Conservation (phyloP, 345 rosid species). For the Gossypium rotundifolium region DNA sequence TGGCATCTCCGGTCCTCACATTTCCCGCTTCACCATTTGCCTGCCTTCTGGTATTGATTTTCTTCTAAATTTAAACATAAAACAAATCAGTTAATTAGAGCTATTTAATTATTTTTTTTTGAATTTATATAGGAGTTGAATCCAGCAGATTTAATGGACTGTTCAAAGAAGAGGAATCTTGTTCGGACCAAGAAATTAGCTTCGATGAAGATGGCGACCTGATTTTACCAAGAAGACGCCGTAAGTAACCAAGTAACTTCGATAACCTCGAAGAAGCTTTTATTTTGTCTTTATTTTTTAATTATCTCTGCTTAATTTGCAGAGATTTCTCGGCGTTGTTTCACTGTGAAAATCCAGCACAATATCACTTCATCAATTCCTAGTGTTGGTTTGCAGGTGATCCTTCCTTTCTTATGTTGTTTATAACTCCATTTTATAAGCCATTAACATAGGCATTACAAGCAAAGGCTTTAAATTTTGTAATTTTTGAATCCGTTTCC, state of each 20-base stretch:
- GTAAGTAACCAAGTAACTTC: neutral
- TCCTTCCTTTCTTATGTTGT: neutral
- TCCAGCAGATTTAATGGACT: conserved; percentile 26
- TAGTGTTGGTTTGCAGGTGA: conserved; percentile 78
- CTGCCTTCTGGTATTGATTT: conserved; percentile 39
- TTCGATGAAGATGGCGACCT: conserved; percentile 85
- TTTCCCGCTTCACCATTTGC: conserved; percentile 58
- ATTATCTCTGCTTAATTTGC: conserved; percentile 6
- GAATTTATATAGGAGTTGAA: conserved; percentile 23
- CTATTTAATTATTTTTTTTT: neutral
- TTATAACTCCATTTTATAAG: conserved; percentile 1
- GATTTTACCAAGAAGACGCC: conserved; percentile 2
- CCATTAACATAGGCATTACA: neutral
- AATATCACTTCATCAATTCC: conserved; percentile 70
- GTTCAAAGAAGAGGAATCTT: conserved; percentile 22
- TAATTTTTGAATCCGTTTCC: neutral
- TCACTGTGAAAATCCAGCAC: conserved; percentile 55
- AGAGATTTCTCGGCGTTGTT: conserved; percentile 35
- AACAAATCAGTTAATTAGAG: neutral
- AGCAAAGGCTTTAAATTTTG: neutral
- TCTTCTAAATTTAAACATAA: neutral
- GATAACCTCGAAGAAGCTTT: neutral
- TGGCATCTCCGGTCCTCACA: conserved; percentile 40
- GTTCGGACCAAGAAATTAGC: conserved; percentile 10
- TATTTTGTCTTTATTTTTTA: neutral